These are phyloP conservation scores for Monosporascus sp. DNA, from an alignment of 2,329 filamentous ascomycete genomes.

Conservation along the genomic window DNA sequence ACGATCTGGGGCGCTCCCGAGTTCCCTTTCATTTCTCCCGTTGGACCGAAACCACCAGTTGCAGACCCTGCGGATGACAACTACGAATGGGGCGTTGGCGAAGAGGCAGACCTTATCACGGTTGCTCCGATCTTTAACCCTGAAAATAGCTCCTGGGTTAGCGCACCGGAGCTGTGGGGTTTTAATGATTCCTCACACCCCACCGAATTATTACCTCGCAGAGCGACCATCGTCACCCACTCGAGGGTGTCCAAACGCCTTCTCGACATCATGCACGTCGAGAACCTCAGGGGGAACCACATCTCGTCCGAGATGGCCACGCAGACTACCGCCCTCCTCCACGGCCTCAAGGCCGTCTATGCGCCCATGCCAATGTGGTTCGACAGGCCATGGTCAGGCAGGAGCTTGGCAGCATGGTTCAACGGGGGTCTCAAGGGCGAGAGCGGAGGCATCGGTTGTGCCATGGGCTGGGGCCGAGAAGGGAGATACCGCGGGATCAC, in stretches of 20 bases:
- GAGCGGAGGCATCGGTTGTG: constrained; percentile 49
- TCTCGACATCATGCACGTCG: constrained; percentile 71
- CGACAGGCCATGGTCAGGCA: constrained; percentile 64
- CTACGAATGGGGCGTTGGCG: constrained; percentile 71
- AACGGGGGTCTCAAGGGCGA: constrained; percentile 53
- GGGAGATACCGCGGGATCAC: constrained; percentile 53
- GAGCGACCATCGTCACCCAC: constrained; percentile 74
- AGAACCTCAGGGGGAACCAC: constrained; percentile 68
- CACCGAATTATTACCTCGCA: constrained; percentile 58
- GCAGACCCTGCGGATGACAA: constrained; percentile 56
- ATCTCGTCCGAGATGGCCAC: constrained; percentile 79
- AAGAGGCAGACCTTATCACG: constrained; percentile 69
- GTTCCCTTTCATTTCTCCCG: constrained; percentile 55
- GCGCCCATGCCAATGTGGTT: constrained; percentile 77
- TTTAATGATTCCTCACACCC: constrained; percentile 50
- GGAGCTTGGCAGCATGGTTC: constrained; percentile 53
- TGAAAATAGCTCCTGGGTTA: constrained; percentile 67
- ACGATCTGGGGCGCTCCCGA: constrained; percentile 64
- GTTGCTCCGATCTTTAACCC: constrained; percentile 79
- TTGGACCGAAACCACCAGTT: constrained; percentile 60
- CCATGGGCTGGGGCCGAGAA: constrained; percentile 57
- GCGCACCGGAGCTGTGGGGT: constrained; percentile 62
- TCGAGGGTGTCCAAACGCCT: constrained; percentile 67
- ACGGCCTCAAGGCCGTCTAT: constrained; percentile 74
- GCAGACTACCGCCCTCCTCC: constrained; percentile 66